Evolutionary conservation across 2,329 filamentous ascomycete species (phyloP), one percentile per base, ranked within the genome.

Genomic region (Macrophomina pseudophaseolina): DNA sequence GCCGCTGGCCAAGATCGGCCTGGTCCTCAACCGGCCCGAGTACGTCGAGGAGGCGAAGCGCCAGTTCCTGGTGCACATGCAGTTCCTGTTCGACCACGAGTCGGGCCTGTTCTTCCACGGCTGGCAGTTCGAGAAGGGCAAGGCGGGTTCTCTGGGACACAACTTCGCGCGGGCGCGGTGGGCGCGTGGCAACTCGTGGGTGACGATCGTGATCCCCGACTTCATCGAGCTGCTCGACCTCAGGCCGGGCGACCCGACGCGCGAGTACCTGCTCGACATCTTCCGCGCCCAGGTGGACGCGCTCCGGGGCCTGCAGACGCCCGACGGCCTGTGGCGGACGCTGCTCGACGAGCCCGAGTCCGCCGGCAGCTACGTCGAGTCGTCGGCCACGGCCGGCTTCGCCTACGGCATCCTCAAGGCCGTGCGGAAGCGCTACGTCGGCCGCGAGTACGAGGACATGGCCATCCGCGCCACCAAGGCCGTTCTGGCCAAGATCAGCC

Each of bases 191-290:
- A 92, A 92, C 74, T 85, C 83, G 68, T 94, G 91, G 91, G 75
- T 94, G 54, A 94, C 91, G 0, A 94, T 94, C 68, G 91, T 88
- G n/a, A 91, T 94, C 64, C 91, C 91, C 0, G 91, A 94, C 73
- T 91, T 94, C 71, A 84, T 94, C 66, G 91, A 94, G 74, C 76
- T 94, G 60, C 79, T 94, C 46, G 85, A 89, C 46, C 79, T 93
- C 32, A 79, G 83, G 2, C 75, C 81, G 2, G 78, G 77, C 2
- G 90, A 93, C 71, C 85, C 89, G 0, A 81, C 93, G 32, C 84
- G 88, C 11, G 72, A 80, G 5, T 84, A 88, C 68, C 81, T 92
- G 23, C 76, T 88, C 53, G 84, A 86, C 69, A 90, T 90, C 0
- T 81, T 94, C 1, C 83, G 87, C 53, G 87, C 89, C 4, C 91